Evolutionary conservation across 768 basidiomycete genomes (phyloP), one percentile per base, ranked within the genome.

Genomic region (Tephrocybe sp.): DNA sequence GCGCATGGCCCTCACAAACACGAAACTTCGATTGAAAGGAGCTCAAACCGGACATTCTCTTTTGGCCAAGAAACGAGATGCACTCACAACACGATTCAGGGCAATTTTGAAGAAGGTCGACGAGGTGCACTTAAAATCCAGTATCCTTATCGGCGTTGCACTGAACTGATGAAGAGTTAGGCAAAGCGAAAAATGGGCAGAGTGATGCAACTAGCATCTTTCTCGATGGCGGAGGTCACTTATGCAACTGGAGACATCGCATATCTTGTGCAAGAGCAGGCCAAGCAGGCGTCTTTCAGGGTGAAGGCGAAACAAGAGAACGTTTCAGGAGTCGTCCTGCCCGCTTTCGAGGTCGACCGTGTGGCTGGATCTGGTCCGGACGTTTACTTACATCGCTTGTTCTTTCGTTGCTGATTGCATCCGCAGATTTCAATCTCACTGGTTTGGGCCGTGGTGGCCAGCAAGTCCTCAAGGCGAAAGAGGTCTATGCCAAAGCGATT

Each of bases 101-200:
- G 83, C 89, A 24, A 99, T 99, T 65, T 74, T 98, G 53, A 84
- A 77, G 67, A 98, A 97, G 70, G 96, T 99, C n/a, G 95, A 98
- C 63, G 97, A 99, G 77, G 95, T 94, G 57, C 56, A 71, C 52
- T 19, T 50, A 31, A n/a, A 19, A 27, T 24, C 50, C 5, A 51
- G 45, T 31, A 26, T 18, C 40, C 15, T 11, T 32, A 6, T 21
- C 41, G 38, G 38, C 42, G 38, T 47, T 56, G 32, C 58, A 46
- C 51, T 64, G 38, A 67, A 57, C 51, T 55, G 47, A 56, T 51
- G 44, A 66, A 58, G 47, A 5, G 53, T 53, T 56, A 98, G 95
- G 96, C 97, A 9, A 99, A 99, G 69, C 83, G 94, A 51, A 95
- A 98, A 74, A 99, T 98, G 97, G 97, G 97, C 25, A 80, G 91